Conservation (phyloP, 345 rosid species). For the Microthlaspi erraticum region DNA sequence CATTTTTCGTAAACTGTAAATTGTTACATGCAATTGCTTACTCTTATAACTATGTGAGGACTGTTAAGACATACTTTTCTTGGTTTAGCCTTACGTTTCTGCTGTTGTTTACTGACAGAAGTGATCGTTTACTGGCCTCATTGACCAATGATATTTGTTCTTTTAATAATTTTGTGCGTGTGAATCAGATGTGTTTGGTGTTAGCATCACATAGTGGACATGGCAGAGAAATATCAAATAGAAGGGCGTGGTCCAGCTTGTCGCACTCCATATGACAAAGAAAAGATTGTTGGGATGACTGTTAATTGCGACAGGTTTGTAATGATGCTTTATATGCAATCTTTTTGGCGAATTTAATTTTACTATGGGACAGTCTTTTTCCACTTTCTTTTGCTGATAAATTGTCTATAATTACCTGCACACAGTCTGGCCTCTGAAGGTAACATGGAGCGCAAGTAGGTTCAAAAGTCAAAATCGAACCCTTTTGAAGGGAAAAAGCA, state of each 20-base stretch:
- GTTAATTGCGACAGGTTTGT: slow-evolving; percentile 75
- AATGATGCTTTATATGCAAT: slow-evolving; percentile 8
- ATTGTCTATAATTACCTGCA: slow-evolving; percentile 1
- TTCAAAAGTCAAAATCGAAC: slow-evolving; percentile 63
- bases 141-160: neutral
- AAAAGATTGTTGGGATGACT: slow-evolving; percentile 84
- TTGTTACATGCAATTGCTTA: neutral
- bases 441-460: slow-evolving; percentile 54
- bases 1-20: neutral
- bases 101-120: neutral
- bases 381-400: slow-evolving; percentile 26
- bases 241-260: slow-evolving; percentile 97
- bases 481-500: slow-evolving; percentile 70
- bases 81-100: neutral
- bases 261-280: slow-evolving; percentile 84
- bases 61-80: too few relatives aligned
- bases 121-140: slow-evolving; percentile 1
- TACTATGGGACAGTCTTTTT: neutral
- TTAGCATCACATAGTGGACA: slow-evolving; percentile 91
- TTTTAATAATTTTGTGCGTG: slow-evolving; percentile 11
- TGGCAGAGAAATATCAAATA: slow-evolving; percentile 86
- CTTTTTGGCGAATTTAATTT: neutral
- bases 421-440: too few relatives aligned
- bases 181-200: slow-evolving; percentile 90
- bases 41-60: too few relatives aligned